Evolutionary conservation across 805 yeast genomes (phyloP).

Genomic region (Starmerella tilneyi): DNA sequence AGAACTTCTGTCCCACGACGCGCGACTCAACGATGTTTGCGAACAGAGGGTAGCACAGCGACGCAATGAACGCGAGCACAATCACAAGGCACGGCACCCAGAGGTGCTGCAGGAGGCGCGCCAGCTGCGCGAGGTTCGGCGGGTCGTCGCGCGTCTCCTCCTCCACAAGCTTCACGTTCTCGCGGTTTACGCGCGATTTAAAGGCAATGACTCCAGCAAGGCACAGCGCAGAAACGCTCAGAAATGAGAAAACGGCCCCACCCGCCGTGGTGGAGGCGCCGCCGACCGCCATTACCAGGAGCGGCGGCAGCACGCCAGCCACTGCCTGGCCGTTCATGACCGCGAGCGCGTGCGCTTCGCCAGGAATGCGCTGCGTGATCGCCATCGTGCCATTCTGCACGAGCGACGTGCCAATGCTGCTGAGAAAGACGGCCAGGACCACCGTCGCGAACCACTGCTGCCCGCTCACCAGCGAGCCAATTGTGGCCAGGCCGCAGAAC

Average conservation of each 20-base stretch:
- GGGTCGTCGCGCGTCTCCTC: slow-evolving; percentile 5
- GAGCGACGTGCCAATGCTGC: slow-evolving; percentile 66
- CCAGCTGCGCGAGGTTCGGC: slow-evolving; percentile 6
- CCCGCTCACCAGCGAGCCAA: slow-evolving; percentile 7
- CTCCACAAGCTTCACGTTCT: slow-evolving; percentile 18
- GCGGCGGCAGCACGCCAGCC: slow-evolving; percentile 84
- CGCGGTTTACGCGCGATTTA: slow-evolving; percentile 9
- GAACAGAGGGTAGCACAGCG: slow-evolving; percentile 80
- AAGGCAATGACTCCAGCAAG: slow-evolving; percentile 12
- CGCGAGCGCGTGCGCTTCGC: slow-evolving; percentile 34
- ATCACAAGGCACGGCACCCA: slow-evolving; percentile 57
- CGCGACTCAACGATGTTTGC: slow-evolving; percentile 59
- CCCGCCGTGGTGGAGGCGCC: slow-evolving; percentile 38
- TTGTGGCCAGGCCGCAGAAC: slow-evolving; percentile 48
- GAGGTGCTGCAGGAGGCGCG: slow-evolving; percentile 29
- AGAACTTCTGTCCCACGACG: slow-evolving; percentile 35
- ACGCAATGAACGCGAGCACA: slow-evolving; percentile 59
- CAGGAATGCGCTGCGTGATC: slow-evolving; percentile 48
- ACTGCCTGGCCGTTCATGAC: slow-evolving; percentile 92
- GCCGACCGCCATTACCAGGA: slow-evolving; percentile 47
- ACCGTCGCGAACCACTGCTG: slow-evolving; percentile 30
- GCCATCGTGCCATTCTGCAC: slow-evolving; percentile 91
- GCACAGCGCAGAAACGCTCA: slow-evolving; percentile 20
- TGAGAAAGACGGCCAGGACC: slow-evolving; percentile 51
- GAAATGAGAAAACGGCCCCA: slow-evolving; percentile 39